These are phyloP conservation scores for Microsporum ferrugineum DNA, from an alignment of 2,329 filamentous ascomycete genomes.

Conservation along the genomic window DNA sequence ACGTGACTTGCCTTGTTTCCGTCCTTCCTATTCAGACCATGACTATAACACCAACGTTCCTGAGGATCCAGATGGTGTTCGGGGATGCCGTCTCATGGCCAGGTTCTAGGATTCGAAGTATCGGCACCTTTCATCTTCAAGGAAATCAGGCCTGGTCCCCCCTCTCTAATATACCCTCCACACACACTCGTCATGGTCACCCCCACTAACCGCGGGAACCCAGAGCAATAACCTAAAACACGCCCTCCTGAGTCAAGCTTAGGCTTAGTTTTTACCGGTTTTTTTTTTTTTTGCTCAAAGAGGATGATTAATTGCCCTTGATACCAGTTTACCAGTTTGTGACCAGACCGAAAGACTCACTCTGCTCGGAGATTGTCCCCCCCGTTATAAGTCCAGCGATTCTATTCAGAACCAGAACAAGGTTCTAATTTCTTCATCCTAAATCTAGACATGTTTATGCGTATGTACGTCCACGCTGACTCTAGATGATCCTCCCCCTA, in stretches of 20 bases:
- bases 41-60: neutral
- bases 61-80: neutral
- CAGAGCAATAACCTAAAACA: constrained; percentile 1
- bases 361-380: constrained; percentile 1
- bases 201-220: neutral
- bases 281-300: neutral
- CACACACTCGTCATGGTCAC: neutral
- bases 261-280: neutral
- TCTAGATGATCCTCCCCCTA: neutral
- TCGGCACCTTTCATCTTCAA: neutral
- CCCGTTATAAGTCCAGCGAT: neutral
- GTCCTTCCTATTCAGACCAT: constrained; percentile 2
- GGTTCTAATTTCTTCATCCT: neutral
- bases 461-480: neutral
- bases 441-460: neutral
- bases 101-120: neutral
- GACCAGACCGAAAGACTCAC: neutral
- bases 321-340: neutral
- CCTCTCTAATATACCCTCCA: neutral
- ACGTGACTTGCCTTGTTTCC: neutral
- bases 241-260: neutral
- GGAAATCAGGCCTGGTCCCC: neutral
- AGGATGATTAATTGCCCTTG: neutral
- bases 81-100: neutral
- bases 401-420: constrained; percentile 6